A percentile compares a stretch with the other conserved stretches of the same genome.
Evolutionary conservation across 1,139 yeast genomes (phyloP).

Genomic region (Blastobotrys elegans): DNA sequence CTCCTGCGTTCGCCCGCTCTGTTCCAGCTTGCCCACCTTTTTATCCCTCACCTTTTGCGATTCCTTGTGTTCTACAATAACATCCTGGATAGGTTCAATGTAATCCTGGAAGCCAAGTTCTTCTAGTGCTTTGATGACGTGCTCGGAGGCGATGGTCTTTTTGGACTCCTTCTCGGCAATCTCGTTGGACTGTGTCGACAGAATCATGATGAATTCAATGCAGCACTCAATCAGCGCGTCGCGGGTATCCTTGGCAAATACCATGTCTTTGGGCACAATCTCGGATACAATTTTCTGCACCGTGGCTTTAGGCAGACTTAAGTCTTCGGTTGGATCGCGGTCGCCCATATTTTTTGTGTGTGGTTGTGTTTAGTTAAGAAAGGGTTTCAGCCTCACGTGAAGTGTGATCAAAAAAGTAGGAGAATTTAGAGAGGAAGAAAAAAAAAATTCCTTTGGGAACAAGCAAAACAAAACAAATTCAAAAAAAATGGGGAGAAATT

Average conservation of each 20-base stretch:
- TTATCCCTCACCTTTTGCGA: conserved; percentile 74
- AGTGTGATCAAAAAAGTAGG: not conserved
- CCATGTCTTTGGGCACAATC: conserved; percentile 77
- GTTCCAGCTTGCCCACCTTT: conserved; percentile 88
- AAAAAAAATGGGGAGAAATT: not conserved
- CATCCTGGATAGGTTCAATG: conserved; percentile 75
- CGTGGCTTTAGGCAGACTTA: conserved; percentile 55
- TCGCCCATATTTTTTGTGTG: conserved; percentile 26
- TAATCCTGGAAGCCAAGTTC: conserved; percentile 86
- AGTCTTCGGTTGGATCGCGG: conserved; percentile 35
- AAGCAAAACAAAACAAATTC: not conserved
- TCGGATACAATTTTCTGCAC: conserved; percentile 93
- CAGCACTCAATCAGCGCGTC: conserved; percentile 96
- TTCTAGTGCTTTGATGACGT: conserved; percentile 83
- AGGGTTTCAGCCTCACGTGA: conserved; percentile 2
- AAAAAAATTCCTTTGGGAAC: not conserved
- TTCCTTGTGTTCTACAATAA: conserved; percentile 82
- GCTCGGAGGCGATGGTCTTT: conserved; percentile 95
- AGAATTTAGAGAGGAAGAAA: not conserved
- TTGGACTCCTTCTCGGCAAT: conserved; percentile 95
- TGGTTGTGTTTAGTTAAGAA: not conserved
- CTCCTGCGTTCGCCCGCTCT: conserved; percentile 87
- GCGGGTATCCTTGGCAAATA: conserved; percentile 89
- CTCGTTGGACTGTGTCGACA: conserved; percentile 90
- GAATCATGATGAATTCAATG: conserved; percentile 90